phyloP scores from a whole-genome alignment of 768 basidiomycete genomes.

The Serpula lacrymans region DNA sequence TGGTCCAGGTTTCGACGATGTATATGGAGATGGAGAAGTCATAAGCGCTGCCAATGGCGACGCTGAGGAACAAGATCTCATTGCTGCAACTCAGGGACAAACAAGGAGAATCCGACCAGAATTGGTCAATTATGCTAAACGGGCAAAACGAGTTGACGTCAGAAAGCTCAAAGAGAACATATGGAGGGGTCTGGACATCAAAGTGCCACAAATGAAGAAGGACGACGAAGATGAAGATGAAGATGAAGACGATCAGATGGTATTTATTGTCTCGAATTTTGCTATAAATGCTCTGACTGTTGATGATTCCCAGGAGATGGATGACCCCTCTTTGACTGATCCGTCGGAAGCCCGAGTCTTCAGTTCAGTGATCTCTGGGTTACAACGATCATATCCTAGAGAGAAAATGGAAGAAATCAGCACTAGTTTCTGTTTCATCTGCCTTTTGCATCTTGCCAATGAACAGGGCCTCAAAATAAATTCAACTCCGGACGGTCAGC shows the following conservation, averaged over 20 bases:
- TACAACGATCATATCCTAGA: slow-evolving; percentile 78
- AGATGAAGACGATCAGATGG: slow-evolving; percentile 50
- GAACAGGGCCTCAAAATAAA: slow-evolving; percentile 91
- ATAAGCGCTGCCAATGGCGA: slow-evolving; percentile 43
- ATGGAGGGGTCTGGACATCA: slow-evolving; percentile 89
- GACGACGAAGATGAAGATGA: slow-evolving; percentile 39
- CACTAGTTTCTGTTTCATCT: slow-evolving; percentile 99
- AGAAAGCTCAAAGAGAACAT: slow-evolving; percentile 97
- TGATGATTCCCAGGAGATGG: slow-evolving; percentile 46
- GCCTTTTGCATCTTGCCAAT: slow-evolving; percentile 92
- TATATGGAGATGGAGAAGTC: slow-evolving; percentile 44
- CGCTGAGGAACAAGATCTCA: slow-evolving; percentile 80
- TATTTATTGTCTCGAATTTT: background rate
- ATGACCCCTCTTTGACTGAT: slow-evolving; percentile 51
- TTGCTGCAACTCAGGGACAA: slow-evolving; percentile 75
- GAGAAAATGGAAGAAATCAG: slow-evolving; percentile 99
- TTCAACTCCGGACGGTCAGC: slow-evolving; percentile 41
- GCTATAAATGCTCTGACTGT: background rate
- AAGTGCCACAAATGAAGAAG: slow-evolving; percentile 34
- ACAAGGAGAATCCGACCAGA: slow-evolving; percentile 82
- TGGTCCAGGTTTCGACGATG: slow-evolving; percentile 66
- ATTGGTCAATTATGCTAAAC: slow-evolving; percentile 89
- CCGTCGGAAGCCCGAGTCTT: slow-evolving; percentile 68
- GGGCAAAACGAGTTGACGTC: slow-evolving; percentile 95
- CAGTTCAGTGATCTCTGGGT: slow-evolving; percentile 75